Percentiles rank a stretch among this genome's conserved stretches.
Conservation (phyloP, 1,139 yeast species). For the Debaryomyces sp. region DNA sequence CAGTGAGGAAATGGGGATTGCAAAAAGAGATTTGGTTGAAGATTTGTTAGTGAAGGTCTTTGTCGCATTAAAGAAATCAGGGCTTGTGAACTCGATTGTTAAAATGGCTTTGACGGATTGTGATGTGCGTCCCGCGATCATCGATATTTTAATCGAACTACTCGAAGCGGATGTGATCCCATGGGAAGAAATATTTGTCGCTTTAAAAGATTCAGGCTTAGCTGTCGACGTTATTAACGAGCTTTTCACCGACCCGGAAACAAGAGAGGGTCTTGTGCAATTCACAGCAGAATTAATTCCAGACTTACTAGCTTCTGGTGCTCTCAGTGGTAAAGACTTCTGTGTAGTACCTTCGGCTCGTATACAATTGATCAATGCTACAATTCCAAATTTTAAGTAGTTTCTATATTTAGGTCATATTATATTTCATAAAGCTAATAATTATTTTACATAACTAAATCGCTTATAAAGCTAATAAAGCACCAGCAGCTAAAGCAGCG, state of each 20-base stretch:
- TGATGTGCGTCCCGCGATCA: constrained; percentile 27
- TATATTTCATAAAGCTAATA: not conserved
- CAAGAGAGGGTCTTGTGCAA: constrained; percentile 32
- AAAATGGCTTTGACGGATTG: constrained; percentile 34
- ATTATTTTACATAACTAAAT: constrained; percentile 1
- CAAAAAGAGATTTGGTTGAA: constrained; percentile 22
- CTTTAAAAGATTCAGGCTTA: constrained; percentile 35
- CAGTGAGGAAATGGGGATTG: not conserved
- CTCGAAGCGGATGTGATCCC: constrained; percentile 36
- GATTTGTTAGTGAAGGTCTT: constrained; percentile 27
- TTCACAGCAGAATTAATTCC: constrained; percentile 32
- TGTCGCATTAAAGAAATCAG: constrained; percentile 32
- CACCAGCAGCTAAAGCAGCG: constrained; percentile 55
- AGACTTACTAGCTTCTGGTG: constrained; percentile 20
- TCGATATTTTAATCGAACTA: constrained; percentile 28
- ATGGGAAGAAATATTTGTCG: constrained; percentile 33
- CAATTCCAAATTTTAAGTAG: not conserved
- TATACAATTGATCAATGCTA: constrained; percentile 2
- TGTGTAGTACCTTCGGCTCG: constrained; percentile 4
- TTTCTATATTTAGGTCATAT: constrained; percentile 2
- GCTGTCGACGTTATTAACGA: constrained; percentile 31
- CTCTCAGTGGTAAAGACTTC: constrained; percentile 4
- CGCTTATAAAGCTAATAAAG: constrained; percentile 53
- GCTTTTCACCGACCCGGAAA: constrained; percentile 31
- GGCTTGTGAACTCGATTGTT: constrained; percentile 30